Evolutionary conservation across 192 early-diverging fungal genomes (phyloP).

Genomic region (Funneliformis geosporum): DNA sequence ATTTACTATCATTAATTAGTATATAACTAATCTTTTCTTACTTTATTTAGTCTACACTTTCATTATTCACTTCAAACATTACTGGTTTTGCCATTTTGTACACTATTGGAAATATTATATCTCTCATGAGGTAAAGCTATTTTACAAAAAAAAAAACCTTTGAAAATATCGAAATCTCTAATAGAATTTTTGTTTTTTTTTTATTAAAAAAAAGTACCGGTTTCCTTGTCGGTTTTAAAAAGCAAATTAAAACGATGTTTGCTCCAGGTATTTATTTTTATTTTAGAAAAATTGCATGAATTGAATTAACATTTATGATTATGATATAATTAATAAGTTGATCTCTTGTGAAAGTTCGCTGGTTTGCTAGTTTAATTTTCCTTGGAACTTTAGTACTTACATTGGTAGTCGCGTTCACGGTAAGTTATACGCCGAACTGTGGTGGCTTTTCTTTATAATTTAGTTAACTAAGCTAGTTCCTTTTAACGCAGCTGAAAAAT

Average conservation of each 20-base stretch:
- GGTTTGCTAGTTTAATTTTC: constrained; percentile 76
- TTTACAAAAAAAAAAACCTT: background rate
- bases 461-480: too few species aligned
- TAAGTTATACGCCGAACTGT: constrained; percentile 33
- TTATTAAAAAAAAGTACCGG: constrained; percentile 61
- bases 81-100: constrained; percentile 88
- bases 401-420: constrained; percentile 71
- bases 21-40: too few species aligned
- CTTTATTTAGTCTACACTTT: constrained; percentile 54
- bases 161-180: constrained; percentile 10
- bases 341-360: constrained; percentile 58
- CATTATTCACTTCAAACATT: constrained; percentile 58
- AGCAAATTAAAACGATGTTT: constrained; percentile 86
- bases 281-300: background rate
- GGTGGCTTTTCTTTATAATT: background rate
- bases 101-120: constrained; percentile 86
- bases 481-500: constrained; percentile 46
- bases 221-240: constrained; percentile 84
- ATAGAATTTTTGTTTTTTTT: constrained; percentile 19
- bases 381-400: constrained; percentile 68
- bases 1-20: background rate
- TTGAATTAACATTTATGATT: constrained; percentile 33
- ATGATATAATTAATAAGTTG: constrained; percentile 39
- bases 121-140: constrained; percentile 61
- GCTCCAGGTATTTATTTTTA: constrained; percentile 50